These are phyloP conservation scores for Candida pseudoviswanathii DNA, from an alignment of 1,139 yeast genomes.

Conservation along the genomic window DNA sequence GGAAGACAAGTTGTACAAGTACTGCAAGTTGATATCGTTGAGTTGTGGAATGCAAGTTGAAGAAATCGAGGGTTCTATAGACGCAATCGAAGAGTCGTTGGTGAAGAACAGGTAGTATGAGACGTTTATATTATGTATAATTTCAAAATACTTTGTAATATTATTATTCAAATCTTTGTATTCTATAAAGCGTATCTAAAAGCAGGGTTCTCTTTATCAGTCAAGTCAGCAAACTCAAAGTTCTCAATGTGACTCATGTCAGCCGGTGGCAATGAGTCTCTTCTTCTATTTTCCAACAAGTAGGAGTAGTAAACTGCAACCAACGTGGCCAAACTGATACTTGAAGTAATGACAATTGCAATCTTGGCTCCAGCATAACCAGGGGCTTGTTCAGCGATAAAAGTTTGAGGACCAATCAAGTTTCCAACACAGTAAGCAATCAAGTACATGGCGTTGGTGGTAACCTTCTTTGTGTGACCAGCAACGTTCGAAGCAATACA, in stretches of 20 bases:
- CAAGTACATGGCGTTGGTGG: conserved; percentile 60
- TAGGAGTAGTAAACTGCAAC: conserved; percentile 31
- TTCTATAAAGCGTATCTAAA: conserved; percentile 18
- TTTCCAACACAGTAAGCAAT: conserved; percentile 71
- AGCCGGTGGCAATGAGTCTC: conserved; percentile 21
- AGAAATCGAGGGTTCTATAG: conserved; percentile 46
- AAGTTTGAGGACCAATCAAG: conserved; percentile 71
- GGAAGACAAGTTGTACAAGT: conserved; percentile 39
- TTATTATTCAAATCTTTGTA: neutral
- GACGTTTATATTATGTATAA: neutral
- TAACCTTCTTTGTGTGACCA: conserved; percentile 69
- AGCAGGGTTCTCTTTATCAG: conserved; percentile 66
- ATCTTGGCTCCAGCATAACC: conserved; percentile 48
- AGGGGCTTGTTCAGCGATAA: conserved; percentile 56
- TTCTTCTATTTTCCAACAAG: conserved; percentile 26
- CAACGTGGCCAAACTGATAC: conserved; percentile 25
- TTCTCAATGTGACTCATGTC: conserved; percentile 37
- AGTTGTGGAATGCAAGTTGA: conserved; percentile 48
- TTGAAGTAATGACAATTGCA: conserved; percentile 36
- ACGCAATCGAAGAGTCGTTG: conserved; percentile 43
- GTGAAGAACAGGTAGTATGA: conserved; percentile 1
- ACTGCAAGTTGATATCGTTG: conserved; percentile 44
- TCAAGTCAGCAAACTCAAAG: conserved; percentile 61
- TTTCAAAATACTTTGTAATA: neutral
- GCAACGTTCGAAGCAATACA: conserved; percentile 61